These are phyloP conservation scores for Chrysoporthe puriensis DNA, from an alignment of 2,329 filamentous ascomycete genomes.

Conservation along the genomic window DNA sequence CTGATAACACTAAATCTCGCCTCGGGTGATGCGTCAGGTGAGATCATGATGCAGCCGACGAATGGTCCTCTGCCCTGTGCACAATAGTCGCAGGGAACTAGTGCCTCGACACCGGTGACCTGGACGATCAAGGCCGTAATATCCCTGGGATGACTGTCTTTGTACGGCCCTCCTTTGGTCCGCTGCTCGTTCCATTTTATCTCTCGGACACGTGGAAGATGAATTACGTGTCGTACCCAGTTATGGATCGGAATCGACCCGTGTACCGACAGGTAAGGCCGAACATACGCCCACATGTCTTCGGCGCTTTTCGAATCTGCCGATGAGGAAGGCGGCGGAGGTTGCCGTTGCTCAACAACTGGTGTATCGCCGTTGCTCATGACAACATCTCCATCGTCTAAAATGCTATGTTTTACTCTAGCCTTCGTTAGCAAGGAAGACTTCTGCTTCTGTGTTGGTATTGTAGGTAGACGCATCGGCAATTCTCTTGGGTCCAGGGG, in stretches of 20 bases:
- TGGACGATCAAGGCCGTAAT: slow-evolving; percentile 38
- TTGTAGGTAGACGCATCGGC: slow-evolving; percentile 16
- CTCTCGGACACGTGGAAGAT: slow-evolving; percentile 35
- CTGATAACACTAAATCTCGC: slow-evolving; percentile 13
- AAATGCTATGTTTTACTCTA: not conserved
- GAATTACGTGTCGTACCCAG: slow-evolving; percentile 34
- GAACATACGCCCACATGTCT: slow-evolving; percentile 36
- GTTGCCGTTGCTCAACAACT: not conserved
- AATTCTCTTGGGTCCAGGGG: slow-evolving; percentile 25
- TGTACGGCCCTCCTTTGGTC: slow-evolving; percentile 29
- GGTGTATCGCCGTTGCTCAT: not conserved
- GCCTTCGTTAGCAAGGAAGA: not conserved
- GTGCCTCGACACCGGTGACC: slow-evolving; percentile 37
- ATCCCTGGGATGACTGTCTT: slow-evolving; percentile 34
- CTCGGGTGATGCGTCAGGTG: slow-evolving; percentile 17
- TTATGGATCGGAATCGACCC: slow-evolving; percentile 27
- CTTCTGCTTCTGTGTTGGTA: not conserved
- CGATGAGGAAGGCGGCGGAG: not conserved
- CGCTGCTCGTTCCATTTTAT: slow-evolving; percentile 36
- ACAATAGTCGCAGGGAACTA: slow-evolving; percentile 35
- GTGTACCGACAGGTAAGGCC: slow-evolving; percentile 32
- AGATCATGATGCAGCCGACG: slow-evolving; percentile 35
- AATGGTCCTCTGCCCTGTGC: slow-evolving; percentile 35
- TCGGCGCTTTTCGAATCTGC: slow-evolving; percentile 13
- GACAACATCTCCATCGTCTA: not conserved